Conservation (phyloP, 768 basidiomycete species). For the Termitomyces sp. region DNA sequence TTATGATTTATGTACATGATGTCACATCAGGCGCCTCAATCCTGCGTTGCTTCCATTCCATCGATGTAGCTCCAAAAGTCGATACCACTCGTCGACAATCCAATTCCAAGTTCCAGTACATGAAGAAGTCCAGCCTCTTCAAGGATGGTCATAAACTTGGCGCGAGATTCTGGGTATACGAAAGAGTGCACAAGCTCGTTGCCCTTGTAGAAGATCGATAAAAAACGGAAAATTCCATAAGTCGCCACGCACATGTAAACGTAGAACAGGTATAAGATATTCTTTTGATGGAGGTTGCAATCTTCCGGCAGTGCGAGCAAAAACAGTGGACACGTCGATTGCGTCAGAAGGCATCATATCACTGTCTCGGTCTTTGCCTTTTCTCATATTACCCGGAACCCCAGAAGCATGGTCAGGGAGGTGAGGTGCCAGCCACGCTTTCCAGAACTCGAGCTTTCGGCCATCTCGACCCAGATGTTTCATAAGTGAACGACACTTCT, state of each 20-base stretch:
- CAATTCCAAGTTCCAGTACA: slow-evolving; percentile 28
- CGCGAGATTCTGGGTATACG: slow-evolving; percentile 75
- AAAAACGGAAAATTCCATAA: not conserved
- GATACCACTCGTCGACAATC: slow-evolving; percentile 35
- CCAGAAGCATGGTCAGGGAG: not conserved
- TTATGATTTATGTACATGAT: no score
- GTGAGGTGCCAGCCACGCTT: slow-evolving; percentile 48
- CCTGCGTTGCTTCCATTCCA: no score
- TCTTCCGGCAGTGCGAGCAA: slow-evolving; percentile 17
- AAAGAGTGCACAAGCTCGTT: slow-evolving; percentile 54
- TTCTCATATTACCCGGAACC: not conserved
- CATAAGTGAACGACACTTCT: slow-evolving; percentile 50
- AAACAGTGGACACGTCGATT: slow-evolving; percentile 23
- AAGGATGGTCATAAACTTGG: slow-evolving; percentile 57
- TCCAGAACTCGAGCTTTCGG: slow-evolving; percentile 74
- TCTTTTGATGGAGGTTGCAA: slow-evolving; percentile 29
- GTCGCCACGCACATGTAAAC: slow-evolving; percentile 48
- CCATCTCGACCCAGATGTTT: slow-evolving; percentile 59
- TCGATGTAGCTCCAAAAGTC: slow-evolving; percentile 70
- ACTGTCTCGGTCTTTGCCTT: slow-evolving; percentile 21
- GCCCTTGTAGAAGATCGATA: slow-evolving; percentile 36
- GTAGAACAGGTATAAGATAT: slow-evolving; percentile 49
- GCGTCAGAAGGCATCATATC: slow-evolving; percentile 31
- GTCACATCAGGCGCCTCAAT: no score
- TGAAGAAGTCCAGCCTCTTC: slow-evolving; percentile 40